Conservation (phyloP, 495 filamentous ascomycete genomes). For the Aspergillus mulundensis region DNA sequence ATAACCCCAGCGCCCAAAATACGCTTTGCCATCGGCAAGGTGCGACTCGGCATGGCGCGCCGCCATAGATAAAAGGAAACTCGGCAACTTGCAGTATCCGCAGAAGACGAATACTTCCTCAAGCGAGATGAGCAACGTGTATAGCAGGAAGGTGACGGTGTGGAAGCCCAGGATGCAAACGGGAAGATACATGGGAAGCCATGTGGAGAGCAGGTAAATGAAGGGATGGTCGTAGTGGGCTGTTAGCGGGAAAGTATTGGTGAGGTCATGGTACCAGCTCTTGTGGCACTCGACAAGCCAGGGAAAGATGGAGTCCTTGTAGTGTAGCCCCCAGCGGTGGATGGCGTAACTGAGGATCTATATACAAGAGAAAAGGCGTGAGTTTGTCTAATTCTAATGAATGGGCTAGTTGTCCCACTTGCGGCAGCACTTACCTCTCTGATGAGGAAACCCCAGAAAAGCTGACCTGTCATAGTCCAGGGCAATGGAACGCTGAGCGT, state of each 20-base stretch:
- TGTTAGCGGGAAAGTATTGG: constrained; percentile 60
- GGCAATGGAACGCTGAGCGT: constrained; percentile 58
- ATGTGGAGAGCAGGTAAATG: constrained; percentile 63
- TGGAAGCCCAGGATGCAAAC: constrained; percentile 64
- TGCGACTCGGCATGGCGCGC: constrained; percentile 67
- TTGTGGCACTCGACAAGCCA: constrained; percentile 48
- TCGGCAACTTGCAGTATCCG: constrained; percentile 71
- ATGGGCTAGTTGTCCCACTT: background rate
- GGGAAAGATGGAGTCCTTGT: constrained; percentile 18
- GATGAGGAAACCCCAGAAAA: constrained; percentile 45
- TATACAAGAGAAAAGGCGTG: background rate
- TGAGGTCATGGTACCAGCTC: constrained; percentile 61
- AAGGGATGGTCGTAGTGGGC: constrained; percentile 79
- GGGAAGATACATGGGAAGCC: constrained; percentile 71
- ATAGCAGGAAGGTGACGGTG: constrained; percentile 73
- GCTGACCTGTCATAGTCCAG: constrained; percentile 53
- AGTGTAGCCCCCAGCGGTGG: constrained; percentile 70
- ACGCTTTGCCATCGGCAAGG: constrained; percentile 56
- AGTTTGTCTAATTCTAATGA: background rate
- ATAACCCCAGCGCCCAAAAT: constrained; percentile 74
- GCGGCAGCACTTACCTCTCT: constrained; percentile 51
- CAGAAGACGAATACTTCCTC: constrained; percentile 75
- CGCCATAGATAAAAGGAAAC: constrained; percentile 71
- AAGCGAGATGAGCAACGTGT: constrained; percentile 61
- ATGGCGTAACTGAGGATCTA: constrained; percentile 59